Evolutionary conservation across 2,329 filamentous ascomycete species (phyloP).

Genomic region (Cladosporium sphaerospermum): DNA sequence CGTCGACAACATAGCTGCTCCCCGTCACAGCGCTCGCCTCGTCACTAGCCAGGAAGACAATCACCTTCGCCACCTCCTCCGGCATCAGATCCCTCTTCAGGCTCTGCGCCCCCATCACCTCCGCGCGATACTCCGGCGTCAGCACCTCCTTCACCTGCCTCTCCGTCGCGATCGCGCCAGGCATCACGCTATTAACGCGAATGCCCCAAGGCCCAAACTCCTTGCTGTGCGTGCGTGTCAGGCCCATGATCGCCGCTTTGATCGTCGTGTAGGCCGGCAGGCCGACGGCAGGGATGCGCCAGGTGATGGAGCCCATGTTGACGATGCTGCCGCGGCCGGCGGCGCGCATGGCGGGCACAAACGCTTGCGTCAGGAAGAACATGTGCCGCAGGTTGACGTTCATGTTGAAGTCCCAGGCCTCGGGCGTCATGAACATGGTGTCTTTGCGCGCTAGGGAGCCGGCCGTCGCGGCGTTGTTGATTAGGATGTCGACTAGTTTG

Average conservation of each 20-base stretch:
- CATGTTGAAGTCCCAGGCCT: constrained; percentile 54
- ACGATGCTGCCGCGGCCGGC: constrained; percentile 53
- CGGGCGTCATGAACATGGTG: constrained; percentile 56
- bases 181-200: constrained; percentile 27
- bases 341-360: constrained; percentile 54
- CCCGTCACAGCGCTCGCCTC: constrained; percentile 28
- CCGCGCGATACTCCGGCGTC: constrained; percentile 23
- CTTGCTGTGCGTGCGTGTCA: constrained; percentile 25
- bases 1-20: constrained; percentile 28
- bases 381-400: constrained; percentile 62
- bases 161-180: constrained; percentile 27
- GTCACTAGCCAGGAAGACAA: constrained; percentile 27
- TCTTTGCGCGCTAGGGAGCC: constrained; percentile 54
- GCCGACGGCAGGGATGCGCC: constrained; percentile 24
- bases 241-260: constrained; percentile 25
- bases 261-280: constrained; percentile 23
- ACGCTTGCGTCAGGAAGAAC: constrained; percentile 53
- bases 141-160: constrained; percentile 27
- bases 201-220: constrained; percentile 25
- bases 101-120: constrained; percentile 26
- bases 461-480: constrained; percentile 56
- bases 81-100: constrained; percentile 26
- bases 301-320: constrained; percentile 42
- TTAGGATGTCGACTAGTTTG: constrained; percentile 50
- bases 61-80: constrained; percentile 25